A percentile compares a stretch with the other conserved stretches of the same genome.
Conservation (phyloP, 768 basidiomycete genomes). For the Termitomyces eurrhizus region DNA sequence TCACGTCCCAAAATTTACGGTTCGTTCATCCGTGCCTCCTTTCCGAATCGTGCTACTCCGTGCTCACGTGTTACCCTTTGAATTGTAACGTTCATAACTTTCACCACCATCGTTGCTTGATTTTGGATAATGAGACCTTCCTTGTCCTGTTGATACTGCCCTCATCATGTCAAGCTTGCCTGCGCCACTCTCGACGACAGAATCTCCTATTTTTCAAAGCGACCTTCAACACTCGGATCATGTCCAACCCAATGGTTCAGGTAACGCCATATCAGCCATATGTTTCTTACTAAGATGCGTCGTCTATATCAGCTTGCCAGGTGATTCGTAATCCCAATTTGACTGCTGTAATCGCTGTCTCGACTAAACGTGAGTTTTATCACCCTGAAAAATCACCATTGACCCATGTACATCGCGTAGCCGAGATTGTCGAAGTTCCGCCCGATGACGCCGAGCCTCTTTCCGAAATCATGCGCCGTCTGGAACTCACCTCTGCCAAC, state of each 20-base stretch:
- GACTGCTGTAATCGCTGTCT: neutral
- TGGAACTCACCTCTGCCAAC: slow-evolving; percentile 5
- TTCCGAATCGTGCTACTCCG: too few relatives aligned
- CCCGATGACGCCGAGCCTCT: neutral
- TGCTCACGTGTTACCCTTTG: too few relatives aligned
- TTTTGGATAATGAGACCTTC: neutral
- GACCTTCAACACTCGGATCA: neutral
- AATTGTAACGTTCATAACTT: too few relatives aligned
- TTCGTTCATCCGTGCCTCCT: too few relatives aligned
- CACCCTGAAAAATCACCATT: neutral
- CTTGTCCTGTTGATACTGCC: neutral
- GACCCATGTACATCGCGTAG: neutral
- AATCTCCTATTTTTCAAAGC: neutral
- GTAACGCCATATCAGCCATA: neutral
- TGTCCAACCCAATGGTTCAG: neutral
- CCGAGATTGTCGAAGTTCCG: neutral
- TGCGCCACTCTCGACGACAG: neutral
- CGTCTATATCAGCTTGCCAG: neutral
- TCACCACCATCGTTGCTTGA: too few relatives aligned
- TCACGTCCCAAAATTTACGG: too few relatives aligned
- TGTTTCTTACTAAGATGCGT: neutral
- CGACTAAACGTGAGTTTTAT: neutral
- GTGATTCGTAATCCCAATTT: neutral
- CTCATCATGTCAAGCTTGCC: neutral
- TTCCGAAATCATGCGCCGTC: neutral